A percentile compares a stretch with the other conserved stretches of the same genome.
These are phyloP conservation scores for Celoporthe dispersa DNA, from an alignment of 2,329 filamentous ascomycete species.

Conservation along the genomic window DNA sequence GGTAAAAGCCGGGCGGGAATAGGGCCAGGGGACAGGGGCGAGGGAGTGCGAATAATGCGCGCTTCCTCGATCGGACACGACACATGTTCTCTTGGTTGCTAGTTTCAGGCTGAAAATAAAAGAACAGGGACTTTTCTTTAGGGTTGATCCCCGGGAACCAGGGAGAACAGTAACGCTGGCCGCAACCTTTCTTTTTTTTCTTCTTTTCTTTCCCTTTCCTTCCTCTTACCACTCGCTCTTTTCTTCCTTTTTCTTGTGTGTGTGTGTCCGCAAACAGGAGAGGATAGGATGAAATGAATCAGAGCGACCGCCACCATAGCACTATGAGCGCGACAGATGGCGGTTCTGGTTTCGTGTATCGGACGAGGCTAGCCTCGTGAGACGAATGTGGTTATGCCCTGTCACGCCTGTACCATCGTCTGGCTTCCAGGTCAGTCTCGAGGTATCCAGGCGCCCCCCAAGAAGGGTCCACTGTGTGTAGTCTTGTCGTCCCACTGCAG, in stretches of 20 bases:
- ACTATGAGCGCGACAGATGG: neutral
- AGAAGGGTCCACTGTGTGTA: neutral
- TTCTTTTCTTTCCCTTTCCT: no score
- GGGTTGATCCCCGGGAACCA: neutral
- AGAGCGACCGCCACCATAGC: neutral
- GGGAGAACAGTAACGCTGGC: neutral
- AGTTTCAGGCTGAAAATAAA: conserved; percentile 1
- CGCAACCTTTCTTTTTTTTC: neutral
- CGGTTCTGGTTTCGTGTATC: conserved; percentile 11
- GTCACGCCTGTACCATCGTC: neutral
- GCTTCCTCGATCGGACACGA: conserved; percentile 1
- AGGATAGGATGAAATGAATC: neutral
- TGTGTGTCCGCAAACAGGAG: neutral
- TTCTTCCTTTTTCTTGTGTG: no score
- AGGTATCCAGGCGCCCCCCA: neutral
- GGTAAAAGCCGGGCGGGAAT: neutral
- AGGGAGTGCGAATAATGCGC: neutral
- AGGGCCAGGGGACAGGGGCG: no score
- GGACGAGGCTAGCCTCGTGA: conserved; percentile 14
- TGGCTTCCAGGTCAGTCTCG: neutral
- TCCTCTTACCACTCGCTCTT: no score
- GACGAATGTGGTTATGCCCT: conserved; percentile 4
- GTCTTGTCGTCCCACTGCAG: neutral
- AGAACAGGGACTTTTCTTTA: neutral
- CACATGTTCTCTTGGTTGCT: neutral